These are phyloP conservation scores for sorghum (Sorghum bicolor) DNA, from an alignment of 176 grass and related monocot species.

Conservation along the genomic window Sorghum_bicolor_NCBIv3 NC_012873.2:66607501-66608000, in stretches of 20 bases:
- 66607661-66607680: constrained; percentile 32
- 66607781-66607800: background rate
- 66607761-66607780: constrained; percentile 27
- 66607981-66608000: background rate
- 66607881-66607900: constrained; percentile 63
- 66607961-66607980: constrained; percentile 13
- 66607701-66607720: constrained; percentile 47
- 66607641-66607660: constrained; percentile 51
- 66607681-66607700: constrained; percentile 48
- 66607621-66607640: constrained; percentile 21
- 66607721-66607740: constrained; percentile 48
- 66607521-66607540: background rate
- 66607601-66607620: constrained; percentile 47
- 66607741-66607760: constrained; percentile 41
- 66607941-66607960: background rate
- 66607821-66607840: background rate
- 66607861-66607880: background rate
- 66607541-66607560: background rate
- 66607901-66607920: constrained; percentile 66
- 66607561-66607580: constrained; percentile 6
- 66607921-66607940: constrained; percentile 74
- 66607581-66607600: constrained; percentile 52
- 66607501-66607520: background rate
- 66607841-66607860: background rate
- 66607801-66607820: too few relatives aligned